Conservation (phyloP, 805 yeast species). For the Cyberlindnera nakhonratchasimensis region DNA sequence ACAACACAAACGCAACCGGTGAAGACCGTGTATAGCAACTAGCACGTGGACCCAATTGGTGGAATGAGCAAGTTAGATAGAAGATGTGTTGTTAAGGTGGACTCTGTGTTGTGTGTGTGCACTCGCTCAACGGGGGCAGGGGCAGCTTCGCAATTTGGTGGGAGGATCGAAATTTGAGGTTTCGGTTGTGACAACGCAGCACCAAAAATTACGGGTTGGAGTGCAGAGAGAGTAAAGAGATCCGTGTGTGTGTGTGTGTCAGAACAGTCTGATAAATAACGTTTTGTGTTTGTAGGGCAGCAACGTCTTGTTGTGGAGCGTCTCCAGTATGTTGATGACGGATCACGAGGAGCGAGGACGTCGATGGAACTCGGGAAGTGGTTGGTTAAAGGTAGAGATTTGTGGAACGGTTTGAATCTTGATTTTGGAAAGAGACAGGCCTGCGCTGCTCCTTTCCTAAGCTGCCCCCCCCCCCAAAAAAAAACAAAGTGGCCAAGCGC, state of each 20-base stretch:
- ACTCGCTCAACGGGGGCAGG: neutral
- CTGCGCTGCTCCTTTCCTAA: too few species aligned
- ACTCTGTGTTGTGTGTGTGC: too few species aligned
- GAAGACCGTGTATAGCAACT: neutral
- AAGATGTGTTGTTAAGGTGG: neutral
- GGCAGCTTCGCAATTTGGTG: neutral
- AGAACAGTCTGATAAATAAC: neutral
- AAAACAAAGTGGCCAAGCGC: neutral
- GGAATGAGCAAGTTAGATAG: too few species aligned
- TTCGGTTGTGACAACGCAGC: slow-evolving; percentile 9
- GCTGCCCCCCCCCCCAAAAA: too few species aligned
- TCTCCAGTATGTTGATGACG: too few species aligned
- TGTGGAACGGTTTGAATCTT: neutral
- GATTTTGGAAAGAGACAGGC: neutral
- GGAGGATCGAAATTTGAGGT: slow-evolving; percentile 5
- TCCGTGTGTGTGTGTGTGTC: neutral
- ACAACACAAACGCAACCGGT: neutral
- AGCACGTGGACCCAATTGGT: too few species aligned
- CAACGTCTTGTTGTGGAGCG: too few species aligned
- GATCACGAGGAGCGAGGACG: too few species aligned
- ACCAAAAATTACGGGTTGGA: slow-evolving; percentile 7
- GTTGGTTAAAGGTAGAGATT: neutral
- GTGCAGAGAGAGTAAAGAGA: slow-evolving; percentile 1
- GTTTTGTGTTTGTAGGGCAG: too few species aligned
- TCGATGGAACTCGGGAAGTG: too few species aligned